Base-by-base conservation (phyloP, 306 rosid species). In the Lotus japonicus region DNA sequence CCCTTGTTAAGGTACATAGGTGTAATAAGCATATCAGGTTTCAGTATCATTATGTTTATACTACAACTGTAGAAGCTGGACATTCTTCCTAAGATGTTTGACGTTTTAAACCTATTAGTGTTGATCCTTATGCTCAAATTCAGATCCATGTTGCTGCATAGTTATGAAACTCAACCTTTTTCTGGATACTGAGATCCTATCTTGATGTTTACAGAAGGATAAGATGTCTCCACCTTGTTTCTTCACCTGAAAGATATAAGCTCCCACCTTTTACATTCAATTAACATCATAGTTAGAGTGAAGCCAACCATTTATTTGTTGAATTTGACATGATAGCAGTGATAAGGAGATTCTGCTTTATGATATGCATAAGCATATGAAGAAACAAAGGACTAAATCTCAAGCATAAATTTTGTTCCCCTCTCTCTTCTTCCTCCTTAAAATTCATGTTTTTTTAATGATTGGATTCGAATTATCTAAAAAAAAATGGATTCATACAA, bases 21-120 rank as follows among this genome's bases (percentile, higher is more conserved):
- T 73, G 67, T 58, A 60, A 79, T 9, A 63, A 62, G 64, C 77
- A 46, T 62, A 64, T 79, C 80, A 64, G 0, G 31, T 75, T 48
- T 79, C 80, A 57, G 61, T 64, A 70, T 75, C 84, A 70, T 64
- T 69, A 74, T 70, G 77, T 64, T 57, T 69, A 56, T 17, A 56
- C 50, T 28, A 35, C 81, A 77, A 75, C 64, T 70, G 0, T 5
- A 51, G 74, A 75, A 64, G 58, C 70, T 57, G 42, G 80, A 75
- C 84, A 45, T 75, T 70, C 50, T 74, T 80, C 84, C 80, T 70
- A 42, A 74, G 42, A 52, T 53, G 56, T 19, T 50, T 49, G 66
- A 74, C 51, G 15, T 17, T 39, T 61, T 2, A 9, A 16, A 2
- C 54, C 18, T 12, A 36, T 6, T 23, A 9, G 43, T 68, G 17